Evolutionary conservation across 169 alveolate genomes (phyloP).

Genomic region (Eimeria praecox): DNA sequence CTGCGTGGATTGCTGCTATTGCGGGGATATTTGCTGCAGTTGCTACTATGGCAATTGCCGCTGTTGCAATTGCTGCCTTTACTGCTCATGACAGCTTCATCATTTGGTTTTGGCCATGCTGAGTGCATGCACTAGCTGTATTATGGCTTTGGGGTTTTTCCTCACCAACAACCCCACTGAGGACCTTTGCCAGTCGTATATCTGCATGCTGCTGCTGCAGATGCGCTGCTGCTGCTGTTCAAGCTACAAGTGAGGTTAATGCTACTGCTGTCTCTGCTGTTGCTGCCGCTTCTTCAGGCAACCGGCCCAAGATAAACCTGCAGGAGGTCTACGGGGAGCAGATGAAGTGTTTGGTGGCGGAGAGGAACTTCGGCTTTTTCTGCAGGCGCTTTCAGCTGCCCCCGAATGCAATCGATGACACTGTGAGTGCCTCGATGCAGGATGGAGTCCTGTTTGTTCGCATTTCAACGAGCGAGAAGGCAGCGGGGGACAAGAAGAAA

Average conservation of each 20-base stretch:
- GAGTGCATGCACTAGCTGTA: not conserved
- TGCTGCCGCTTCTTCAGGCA: constrained; percentile 57
- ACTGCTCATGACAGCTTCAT: not conserved
- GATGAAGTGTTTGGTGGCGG: constrained; percentile 33
- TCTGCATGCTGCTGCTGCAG: not conserved
- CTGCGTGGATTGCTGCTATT: not conserved
- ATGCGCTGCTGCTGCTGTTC: not conserved
- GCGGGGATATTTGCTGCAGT: not conserved
- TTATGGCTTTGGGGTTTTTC: not conserved
- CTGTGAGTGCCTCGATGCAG: constrained; percentile 78
- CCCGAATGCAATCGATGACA: constrained; percentile 67
- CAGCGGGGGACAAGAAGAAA: constrained; percentile 12
- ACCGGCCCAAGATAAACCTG: constrained; percentile 52
- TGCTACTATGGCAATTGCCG: not conserved
- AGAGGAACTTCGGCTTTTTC: constrained; percentile 68
- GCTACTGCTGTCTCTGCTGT: not conserved
- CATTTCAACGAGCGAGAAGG: constrained; percentile 45
- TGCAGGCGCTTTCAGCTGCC: constrained; percentile 79
- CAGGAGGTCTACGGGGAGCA: constrained; percentile 54
- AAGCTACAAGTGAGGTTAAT: not conserved
- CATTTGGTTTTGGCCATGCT: not conserved
- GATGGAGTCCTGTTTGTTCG: constrained; percentile 71
- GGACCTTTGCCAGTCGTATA: not conserved
- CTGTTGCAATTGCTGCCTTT: not conserved
- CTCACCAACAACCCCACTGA: not conserved